Evolutionary conservation across 1,284 basidiomycete species (phyloP).

Genomic region (Mixia osmundae): DNA sequence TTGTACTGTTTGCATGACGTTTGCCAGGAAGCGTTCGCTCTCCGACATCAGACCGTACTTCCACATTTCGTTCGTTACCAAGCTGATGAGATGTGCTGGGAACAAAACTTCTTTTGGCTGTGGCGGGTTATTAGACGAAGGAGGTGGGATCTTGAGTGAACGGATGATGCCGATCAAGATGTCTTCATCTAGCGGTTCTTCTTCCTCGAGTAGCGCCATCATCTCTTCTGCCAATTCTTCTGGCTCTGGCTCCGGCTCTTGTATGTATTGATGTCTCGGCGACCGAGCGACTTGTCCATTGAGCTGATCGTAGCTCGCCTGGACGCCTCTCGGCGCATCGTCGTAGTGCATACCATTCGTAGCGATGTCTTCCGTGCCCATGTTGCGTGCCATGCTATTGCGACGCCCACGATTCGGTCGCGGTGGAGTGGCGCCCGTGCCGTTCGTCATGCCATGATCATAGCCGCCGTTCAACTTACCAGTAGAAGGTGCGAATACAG

Average conservation of each 20-base stretch:
- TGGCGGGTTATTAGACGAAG: slow-evolving; percentile 72
- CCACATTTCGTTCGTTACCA: slow-evolving; percentile 99
- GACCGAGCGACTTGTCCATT: too few species aligned
- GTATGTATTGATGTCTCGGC: too few species aligned
- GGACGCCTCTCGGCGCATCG: slow-evolving; percentile 77
- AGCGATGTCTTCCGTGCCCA: too few species aligned
- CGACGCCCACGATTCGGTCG: too few species aligned
- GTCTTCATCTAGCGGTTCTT: slow-evolving; percentile 78
- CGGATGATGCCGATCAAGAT: slow-evolving; percentile 74
- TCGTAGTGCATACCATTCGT: slow-evolving; percentile 48
- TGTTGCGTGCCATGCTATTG: too few species aligned
- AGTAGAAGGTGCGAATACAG: too few species aligned
- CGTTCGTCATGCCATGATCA: too few species aligned
- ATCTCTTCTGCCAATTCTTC: slow-evolving; percentile 89
- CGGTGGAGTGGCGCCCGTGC: too few species aligned
- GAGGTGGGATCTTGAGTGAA: slow-evolving; percentile 76
- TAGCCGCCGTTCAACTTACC: too few species aligned
- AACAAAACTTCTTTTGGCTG: slow-evolving; percentile 94
- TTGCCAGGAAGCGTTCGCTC: slow-evolving; percentile 92
- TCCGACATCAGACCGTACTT: slow-evolving; percentile 93
- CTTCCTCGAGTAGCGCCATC: slow-evolving; percentile 75
- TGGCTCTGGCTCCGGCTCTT: slow-evolving; percentile 22
- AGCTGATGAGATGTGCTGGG: slow-evolving; percentile 94
- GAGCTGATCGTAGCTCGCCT: slow-evolving; percentile 57
- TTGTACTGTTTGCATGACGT: slow-evolving; percentile 97